These are phyloP conservation scores for Catenaria anguillulae DNA, from an alignment of 371 early-diverging fungal genomes.

Conservation along the genomic window DNA sequence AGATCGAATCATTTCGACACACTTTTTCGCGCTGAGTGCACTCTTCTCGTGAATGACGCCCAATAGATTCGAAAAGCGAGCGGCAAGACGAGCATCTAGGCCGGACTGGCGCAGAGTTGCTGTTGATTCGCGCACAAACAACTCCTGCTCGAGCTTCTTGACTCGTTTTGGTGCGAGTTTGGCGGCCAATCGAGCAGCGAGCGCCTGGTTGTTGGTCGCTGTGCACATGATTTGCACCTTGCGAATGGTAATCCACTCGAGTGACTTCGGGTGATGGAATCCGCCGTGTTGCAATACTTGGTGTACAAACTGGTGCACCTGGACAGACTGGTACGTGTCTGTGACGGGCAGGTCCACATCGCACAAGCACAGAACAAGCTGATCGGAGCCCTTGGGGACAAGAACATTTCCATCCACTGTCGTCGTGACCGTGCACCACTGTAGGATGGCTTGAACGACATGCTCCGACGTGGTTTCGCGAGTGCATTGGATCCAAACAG, in stretches of 20 bases:
- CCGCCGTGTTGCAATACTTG: conserved; percentile 35
- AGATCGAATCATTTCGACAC: not conserved
- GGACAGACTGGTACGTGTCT: conserved; percentile 35
- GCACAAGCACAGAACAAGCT: too few relatives aligned
- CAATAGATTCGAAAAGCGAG: not conserved
- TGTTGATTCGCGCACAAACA: not conserved
- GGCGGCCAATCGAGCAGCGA: not conserved
- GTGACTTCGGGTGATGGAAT: conserved; percentile 22
- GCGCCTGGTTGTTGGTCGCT: not conserved
- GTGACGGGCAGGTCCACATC: conserved; percentile 33
- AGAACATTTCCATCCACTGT: conserved; percentile 22
- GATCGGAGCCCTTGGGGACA: conserved; percentile 27
- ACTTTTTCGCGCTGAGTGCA: not conserved
- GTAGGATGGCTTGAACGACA: conserved; percentile 24
- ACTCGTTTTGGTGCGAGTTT: not conserved
- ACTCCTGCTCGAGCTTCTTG: not conserved
- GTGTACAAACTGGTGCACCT: conserved; percentile 31
- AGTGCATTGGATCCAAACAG: conserved; percentile 23
- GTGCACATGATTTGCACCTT: not conserved
- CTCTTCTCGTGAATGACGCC: not conserved
- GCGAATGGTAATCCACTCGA: conserved; percentile 29
- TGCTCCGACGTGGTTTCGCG: conserved; percentile 29
- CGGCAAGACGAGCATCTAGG: not conserved
- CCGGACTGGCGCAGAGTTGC: not conserved
- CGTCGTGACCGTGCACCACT: conserved; percentile 22